Evolutionary conservation across 495 filamentous ascomycete genomes (phyloP).

Genomic region (Friedmanniomyces endolithicus): DNA sequence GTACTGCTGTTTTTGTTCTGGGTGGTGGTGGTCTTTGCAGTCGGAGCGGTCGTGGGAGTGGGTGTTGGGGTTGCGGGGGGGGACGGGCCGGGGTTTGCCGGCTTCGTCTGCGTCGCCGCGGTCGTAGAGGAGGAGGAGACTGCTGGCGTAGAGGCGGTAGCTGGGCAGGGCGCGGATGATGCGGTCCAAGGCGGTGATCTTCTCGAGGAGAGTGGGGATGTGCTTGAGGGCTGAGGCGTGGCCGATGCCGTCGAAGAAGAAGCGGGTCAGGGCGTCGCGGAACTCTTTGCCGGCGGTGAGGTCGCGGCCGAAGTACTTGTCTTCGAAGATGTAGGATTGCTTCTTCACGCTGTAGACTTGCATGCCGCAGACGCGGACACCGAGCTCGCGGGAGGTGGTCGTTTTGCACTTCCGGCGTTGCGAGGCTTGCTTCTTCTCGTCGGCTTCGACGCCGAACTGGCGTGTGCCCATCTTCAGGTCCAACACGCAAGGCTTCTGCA

Average conservation of each 20-base stretch:
- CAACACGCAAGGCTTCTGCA: conserved; percentile 90
- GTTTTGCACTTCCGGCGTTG: conserved; percentile 83
- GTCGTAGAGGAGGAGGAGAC: conserved; percentile 88
- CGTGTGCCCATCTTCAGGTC: conserved; percentile 99
- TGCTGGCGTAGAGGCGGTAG: conserved; percentile 93
- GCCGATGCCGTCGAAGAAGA: conserved; percentile 82
- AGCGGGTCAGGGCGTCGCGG: conserved; percentile 74
- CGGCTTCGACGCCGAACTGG: conserved; percentile 91
- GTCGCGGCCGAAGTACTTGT: conserved; percentile 92
- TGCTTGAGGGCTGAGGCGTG: conserved; percentile 64
- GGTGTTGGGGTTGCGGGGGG: no score
- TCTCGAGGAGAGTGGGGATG: conserved; percentile 75
- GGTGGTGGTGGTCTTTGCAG: conserved; percentile 32
- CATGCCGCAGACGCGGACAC: conserved; percentile 88
- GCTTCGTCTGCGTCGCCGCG: conserved; percentile 41
- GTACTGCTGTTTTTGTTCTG: conserved; percentile 10
- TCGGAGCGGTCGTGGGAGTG: conserved; percentile 30
- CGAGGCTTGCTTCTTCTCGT: conserved; percentile 81
- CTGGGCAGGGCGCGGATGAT: conserved; percentile 68
- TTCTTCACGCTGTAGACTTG: conserved; percentile 86
- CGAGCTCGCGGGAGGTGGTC: conserved; percentile 83
- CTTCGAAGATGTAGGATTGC: conserved; percentile 75
- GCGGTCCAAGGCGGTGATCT: conserved; percentile 65
- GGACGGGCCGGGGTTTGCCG: conserved; percentile 22
- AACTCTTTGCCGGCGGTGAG: conserved; percentile 84